Evolutionary conservation across 257 asterid genomes (phyloP).

Genomic region (Henckelia pumila): DNA sequence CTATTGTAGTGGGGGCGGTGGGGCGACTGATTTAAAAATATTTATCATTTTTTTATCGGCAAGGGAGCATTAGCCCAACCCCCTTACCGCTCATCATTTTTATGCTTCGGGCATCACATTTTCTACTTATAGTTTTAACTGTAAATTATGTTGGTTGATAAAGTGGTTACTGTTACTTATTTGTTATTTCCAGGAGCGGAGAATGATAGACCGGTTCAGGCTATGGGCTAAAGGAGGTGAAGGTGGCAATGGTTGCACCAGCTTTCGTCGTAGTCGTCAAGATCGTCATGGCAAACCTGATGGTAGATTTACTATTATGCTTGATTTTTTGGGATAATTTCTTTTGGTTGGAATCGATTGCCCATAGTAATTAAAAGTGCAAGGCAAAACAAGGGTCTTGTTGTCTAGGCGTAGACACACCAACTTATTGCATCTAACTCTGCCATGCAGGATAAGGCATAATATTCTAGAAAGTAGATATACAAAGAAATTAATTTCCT

Average conservation of each 20-base stretch:
- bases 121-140: background rate
- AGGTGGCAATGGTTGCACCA: constrained; percentile 90
- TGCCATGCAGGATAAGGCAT: background rate
- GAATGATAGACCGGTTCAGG: constrained; percentile 74
- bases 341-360: background rate
- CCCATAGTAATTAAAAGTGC: background rate
- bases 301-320: constrained; percentile 46
- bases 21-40: background rate
- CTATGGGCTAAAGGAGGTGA: constrained; percentile 94
- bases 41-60: background rate
- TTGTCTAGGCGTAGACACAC: background rate
- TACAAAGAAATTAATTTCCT: background rate
- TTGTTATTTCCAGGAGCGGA: constrained; percentile 64
- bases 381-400: background rate
- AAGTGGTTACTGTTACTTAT: constrained; percentile 3
- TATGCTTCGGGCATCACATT: constrained; percentile 16
- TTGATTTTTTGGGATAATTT: constrained; percentile 8
- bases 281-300: constrained; percentile 86
- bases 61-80: background rate
- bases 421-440: background rate
- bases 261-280: constrained; percentile 78
- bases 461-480: background rate
- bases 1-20: background rate
- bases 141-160: background rate
- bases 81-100: constrained; percentile 1